Base-by-base conservation (phyloP, 2,329 filamentous ascomycete species). In the Colletotrichum sublineola region DNA sequence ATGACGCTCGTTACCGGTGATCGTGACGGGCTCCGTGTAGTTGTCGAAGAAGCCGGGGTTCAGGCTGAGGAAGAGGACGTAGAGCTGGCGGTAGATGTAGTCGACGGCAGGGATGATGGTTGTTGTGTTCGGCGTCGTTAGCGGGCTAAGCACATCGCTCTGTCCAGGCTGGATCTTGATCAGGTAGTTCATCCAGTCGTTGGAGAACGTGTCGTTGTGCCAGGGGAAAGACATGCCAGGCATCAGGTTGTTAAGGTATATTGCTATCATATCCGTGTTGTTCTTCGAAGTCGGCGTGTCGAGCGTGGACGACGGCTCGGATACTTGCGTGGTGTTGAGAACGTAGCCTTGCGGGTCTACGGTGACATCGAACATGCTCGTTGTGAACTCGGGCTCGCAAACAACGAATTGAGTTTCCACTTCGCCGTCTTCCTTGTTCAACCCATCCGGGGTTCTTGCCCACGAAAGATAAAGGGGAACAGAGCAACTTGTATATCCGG, bases 181-280 rank as follows among this genome's bases (percentile, higher is more conserved):
- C n/a, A 90, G 80, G 42, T 88, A 84, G 60, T 84, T 87, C 40
- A 86, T 77, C 79, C 84, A 88, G 52, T 87, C 85, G 0, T 75
- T 75, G 0, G 86, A 78, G 1, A 82, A 76, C 0, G 79, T 83
- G 55, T 87, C 82, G 67, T 86, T 88, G 74, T 89, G 88, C 83
- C 84, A 88, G 2, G n/a, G 15, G 0, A 18, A 3, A 0, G 15
- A 1, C 2, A 6, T 6, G 20, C 18, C 3, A 0, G 20, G 2
- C 1, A 69, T 29, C n/a, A 78, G 53, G 0, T n/a, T 0, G 31
- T 77, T 79, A 1, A 58, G 20, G 5, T 69, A 4, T 0, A 38
- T 33, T 5, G 76, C 50, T 1, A 81, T 20, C 0, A 5, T 12
- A 2, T 75, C 67, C 0, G 75, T 75, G 11, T 79, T 75, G 0